phyloP scores from a whole-genome alignment of 140 eudicot genomes.

The Eryngium alpinum region DNA sequence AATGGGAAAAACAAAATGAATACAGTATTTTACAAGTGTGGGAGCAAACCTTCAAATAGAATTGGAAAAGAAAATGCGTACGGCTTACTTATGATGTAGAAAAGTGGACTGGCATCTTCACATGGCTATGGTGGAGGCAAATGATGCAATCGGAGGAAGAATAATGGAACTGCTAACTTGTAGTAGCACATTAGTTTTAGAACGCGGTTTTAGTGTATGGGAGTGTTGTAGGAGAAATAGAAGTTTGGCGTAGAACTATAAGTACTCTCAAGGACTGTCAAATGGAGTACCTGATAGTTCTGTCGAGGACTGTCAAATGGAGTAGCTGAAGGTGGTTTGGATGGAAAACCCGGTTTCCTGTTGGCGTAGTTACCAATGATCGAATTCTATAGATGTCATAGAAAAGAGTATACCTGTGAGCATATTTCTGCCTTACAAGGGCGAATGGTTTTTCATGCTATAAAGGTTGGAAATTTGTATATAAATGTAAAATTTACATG shows the following conservation, averaged over 20 bases:
- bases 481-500: too few relatives aligned
- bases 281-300: background rate
- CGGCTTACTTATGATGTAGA: too few relatives aligned
- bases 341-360: slow-evolving; percentile 2
- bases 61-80: too few relatives aligned
- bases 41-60: too few relatives aligned
- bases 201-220: too few relatives aligned
- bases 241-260: too few relatives aligned
- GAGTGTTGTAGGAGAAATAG: too few relatives aligned
- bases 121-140: slow-evolving; percentile 17
- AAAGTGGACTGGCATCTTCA: background rate
- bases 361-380: background rate
- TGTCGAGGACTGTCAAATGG: background rate
- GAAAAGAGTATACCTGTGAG: too few relatives aligned
- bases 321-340: slow-evolving; percentile 10
- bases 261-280: background rate
- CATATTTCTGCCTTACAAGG: background rate
- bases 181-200: too few relatives aligned
- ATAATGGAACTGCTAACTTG: slow-evolving; percentile 6
- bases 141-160: slow-evolving; percentile 24
- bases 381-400: background rate
- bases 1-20: too few relatives aligned
- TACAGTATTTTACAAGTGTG: too few relatives aligned
- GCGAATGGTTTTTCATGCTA: background rate
- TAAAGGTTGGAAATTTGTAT: too few relatives aligned